Percentiles rank a stretch among this genome's conserved stretches.
Evolutionary conservation across 768 basidiomycete genomes (phyloP).

Genomic region (Lanmaoa pseudosensibilis): DNA sequence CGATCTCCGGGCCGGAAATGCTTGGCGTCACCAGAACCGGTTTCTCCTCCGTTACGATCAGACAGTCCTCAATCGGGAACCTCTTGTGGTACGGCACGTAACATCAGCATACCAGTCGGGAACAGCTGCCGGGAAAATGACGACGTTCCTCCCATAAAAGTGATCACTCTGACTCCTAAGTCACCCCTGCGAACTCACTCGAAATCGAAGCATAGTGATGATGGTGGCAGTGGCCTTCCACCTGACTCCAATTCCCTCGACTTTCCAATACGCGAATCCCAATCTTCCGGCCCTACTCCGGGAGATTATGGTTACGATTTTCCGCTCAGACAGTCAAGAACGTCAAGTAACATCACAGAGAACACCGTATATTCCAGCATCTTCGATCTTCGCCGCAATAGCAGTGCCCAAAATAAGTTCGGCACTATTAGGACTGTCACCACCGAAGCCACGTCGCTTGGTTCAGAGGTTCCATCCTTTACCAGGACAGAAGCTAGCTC

Average conservation of each 20-base stretch:
- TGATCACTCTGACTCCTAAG: slow-evolving; percentile 41
- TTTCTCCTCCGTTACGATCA: slow-evolving; percentile 52
- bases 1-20: slow-evolving; percentile 43
- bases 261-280: slow-evolving; percentile 38
- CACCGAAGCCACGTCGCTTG: slow-evolving; percentile 72
- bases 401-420: slow-evolving; percentile 56
- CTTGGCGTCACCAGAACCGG: slow-evolving; percentile 50
- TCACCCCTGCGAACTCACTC: slow-evolving; percentile 52
- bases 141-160: slow-evolving; percentile 39
- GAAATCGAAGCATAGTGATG: slow-evolving; percentile 17
- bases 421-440: slow-evolving; percentile 81
- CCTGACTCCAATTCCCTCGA: slow-evolving; percentile 27
- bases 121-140: slow-evolving; percentile 35
- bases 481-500: slow-evolving; percentile 62
- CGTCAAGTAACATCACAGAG: slow-evolving; percentile 62
- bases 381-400: slow-evolving; percentile 50
- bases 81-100: slow-evolving; percentile 34
- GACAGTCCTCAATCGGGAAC: slow-evolving; percentile 54
- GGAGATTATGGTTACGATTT: slow-evolving; percentile 35
- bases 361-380: slow-evolving; percentile 58
- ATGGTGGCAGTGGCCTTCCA: slow-evolving; percentile 4
- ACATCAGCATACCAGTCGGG: slow-evolving; percentile 17
- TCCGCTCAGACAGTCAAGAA: slow-evolving; percentile 59
- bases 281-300: slow-evolving; percentile 32
- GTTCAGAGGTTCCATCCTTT: slow-evolving; percentile 61